These are phyloP conservation scores for Toxoplasma gondii DNA, from an alignment of 169 alveolate species.

Conservation along the genomic window DNA sequence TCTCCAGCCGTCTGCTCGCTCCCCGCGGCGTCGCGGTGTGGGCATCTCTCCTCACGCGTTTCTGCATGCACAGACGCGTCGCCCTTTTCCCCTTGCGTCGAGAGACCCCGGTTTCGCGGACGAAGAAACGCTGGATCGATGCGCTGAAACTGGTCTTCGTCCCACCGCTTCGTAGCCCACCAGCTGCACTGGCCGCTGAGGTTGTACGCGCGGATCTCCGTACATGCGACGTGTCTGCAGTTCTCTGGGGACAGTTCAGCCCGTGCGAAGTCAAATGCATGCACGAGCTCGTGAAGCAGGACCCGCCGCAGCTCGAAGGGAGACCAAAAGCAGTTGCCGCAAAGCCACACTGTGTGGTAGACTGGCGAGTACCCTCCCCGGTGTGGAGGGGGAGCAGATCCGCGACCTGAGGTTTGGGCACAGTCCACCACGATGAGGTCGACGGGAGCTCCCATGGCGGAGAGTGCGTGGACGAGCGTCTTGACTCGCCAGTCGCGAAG, in stretches of 20 bases:
- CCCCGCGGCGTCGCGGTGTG: not conserved
- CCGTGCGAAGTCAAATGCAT: conserved; percentile 81
- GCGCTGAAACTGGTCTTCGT: conserved; percentile 59
- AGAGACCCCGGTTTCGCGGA: conserved; percentile 53
- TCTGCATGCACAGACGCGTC: not conserved
- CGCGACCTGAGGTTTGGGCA: not conserved
- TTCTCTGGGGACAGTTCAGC: conserved; percentile 74
- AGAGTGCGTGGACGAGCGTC: conserved; percentile 73
- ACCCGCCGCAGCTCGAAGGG: conserved; percentile 73
- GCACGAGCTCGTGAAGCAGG: conserved; percentile 77
- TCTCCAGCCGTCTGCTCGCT: not conserved
- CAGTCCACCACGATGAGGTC: conserved; percentile 73
- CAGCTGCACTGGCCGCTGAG: conserved; percentile 77
- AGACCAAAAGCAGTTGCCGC: conserved; percentile 74
- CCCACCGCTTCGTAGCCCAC: conserved; percentile 65
- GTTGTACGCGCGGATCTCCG: conserved; percentile 79
- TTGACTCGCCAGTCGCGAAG: conserved; percentile 74
- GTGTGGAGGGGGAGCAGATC: not conserved
- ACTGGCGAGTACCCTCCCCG: conserved; percentile 76
- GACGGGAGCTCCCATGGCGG: conserved; percentile 78
- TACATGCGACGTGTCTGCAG: conserved; percentile 78
- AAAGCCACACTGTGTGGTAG: conserved; percentile 76
- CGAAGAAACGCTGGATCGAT: conserved; percentile 64
- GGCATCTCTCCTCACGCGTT: no score
- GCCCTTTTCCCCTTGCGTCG: conserved; percentile 50